Conservation (phyloP, 768 basidiomycete genomes). For the Calvatia gigantea region DNA sequence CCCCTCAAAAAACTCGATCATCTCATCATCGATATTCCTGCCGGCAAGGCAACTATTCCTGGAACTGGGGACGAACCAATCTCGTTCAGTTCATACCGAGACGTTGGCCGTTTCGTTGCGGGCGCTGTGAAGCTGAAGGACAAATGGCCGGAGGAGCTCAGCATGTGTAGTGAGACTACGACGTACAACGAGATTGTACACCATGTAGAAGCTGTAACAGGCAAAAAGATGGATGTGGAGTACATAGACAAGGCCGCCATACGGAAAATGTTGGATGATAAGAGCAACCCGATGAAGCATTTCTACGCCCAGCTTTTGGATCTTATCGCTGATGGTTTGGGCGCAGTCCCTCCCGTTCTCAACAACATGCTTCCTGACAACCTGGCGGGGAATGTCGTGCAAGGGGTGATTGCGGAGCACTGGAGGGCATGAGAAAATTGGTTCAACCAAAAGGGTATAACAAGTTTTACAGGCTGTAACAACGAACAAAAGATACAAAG, state of each 20-base stretch:
- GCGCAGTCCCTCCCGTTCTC: neutral
- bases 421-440: no score
- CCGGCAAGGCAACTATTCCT: neutral
- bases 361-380: neutral
- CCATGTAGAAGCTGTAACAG: neutral
- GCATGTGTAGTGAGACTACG: constrained; percentile 6
- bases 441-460: no score
- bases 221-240: neutral
- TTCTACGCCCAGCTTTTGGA: neutral
- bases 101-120: constrained; percentile 1
- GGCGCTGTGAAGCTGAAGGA: neutral
- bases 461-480: no score
- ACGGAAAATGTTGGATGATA: neutral
- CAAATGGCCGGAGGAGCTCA: constrained; percentile 4
- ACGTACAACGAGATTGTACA: neutral
- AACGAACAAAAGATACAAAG: neutral
- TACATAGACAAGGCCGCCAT: neutral
- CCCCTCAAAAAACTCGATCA: neutral
- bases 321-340: neutral
- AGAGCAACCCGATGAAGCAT: neutral
- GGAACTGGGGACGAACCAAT: constrained; percentile 4
- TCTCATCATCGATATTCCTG: neutral
- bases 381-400: neutral
- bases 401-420: neutral
- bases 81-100: neutral